Base-by-base conservation (phyloP, 805 yeast species). In the Wickerhamiella brachini region DNA sequence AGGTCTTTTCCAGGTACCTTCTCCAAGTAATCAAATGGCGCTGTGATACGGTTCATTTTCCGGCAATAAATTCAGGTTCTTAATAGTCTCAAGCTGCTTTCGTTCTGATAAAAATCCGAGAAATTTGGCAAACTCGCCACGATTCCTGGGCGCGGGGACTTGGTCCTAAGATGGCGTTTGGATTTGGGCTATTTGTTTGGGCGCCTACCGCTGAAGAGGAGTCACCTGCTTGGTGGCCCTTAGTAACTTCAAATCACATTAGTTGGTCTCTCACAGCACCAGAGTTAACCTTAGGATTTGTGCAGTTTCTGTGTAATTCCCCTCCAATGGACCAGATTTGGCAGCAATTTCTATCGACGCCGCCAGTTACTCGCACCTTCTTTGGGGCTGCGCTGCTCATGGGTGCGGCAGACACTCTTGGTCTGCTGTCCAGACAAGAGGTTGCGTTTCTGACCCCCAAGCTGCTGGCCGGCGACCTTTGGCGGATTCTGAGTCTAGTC, bases 1-100 rank as follows among this genome's bases (percentile, higher is more conserved):
- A 81, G 59, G 49, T 78, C 76, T 61, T 81, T 81, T 12, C 86
- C 86, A 0, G 76, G 73, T 26, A 72, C 72, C 10, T 67, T 58
- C 18, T 69, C 66, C 10, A 81, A 65, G 58, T 81, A 79, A 3
- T 63, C 57, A 56, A 70, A 81, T 1, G 87, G 86, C 1, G 69
- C 72, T 24, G 38, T 45, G 17, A 45, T 29, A 5, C 26, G 6
- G 29, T 45, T 23, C 38, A 29, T 44, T 5, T 26, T n/a, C n/a
- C n/a, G n/a, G n/a, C n/a, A n/a, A n/a, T n/a, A n/a, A n/a, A n/a
- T n/a, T n/a, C n/a, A n/a, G n/a, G n/a, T n/a, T n/a, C n/a, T n/a
- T n/a, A n/a, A n/a, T n/a, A n/a, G n/a, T n/a, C n/a, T n/a, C n/a
- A n/a, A n/a, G n/a, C n/a, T n/a, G n/a, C n/a, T n/a, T n/a, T n/a